These are phyloP conservation scores for Pulveroboletus ravenelii DNA, from an alignment of 768 basidiomycete genomes.

Conservation along the genomic window DNA sequence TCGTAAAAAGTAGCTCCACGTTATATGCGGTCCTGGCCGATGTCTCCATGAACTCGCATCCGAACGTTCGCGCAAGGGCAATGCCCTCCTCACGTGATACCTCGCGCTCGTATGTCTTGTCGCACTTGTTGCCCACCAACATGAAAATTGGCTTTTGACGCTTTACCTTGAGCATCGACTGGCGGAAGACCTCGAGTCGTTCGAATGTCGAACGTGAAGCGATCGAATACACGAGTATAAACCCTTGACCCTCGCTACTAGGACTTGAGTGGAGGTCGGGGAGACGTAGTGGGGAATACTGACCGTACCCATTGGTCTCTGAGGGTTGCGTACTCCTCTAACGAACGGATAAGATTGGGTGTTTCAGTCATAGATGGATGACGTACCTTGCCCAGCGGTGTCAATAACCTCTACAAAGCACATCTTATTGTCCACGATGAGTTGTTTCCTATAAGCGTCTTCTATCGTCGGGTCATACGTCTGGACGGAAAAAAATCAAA, in stretches of 20 bases:
- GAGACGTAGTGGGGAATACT: conserved; percentile 28
- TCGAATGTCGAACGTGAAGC: conserved; percentile 91
- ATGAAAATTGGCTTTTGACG: conserved; percentile 82
- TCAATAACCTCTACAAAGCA: conserved; percentile 97
- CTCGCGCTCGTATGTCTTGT: conserved; percentile 87
- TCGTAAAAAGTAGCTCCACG: conserved; percentile 86
- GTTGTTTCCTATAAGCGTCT: conserved; percentile 93
- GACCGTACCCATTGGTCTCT: conserved; percentile 98
- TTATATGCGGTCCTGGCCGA: conserved; percentile 94
- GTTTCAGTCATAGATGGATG: not conserved
- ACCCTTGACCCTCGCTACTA: conserved; percentile 93
- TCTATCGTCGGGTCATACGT: conserved; percentile 99
- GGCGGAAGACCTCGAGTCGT: conserved; percentile 83
- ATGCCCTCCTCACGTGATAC: conserved; percentile 88
- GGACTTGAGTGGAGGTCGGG: conserved; percentile 7
- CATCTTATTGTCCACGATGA: conserved; percentile 91
- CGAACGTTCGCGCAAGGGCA: conserved; percentile 74
- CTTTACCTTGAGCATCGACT: conserved; percentile 87
- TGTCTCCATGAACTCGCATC: conserved; percentile 94
- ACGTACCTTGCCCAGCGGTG: conserved; percentile 92
- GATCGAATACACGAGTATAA: conserved; percentile 95
- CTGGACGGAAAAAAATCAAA: conserved; percentile 35
- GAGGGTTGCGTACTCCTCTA: conserved; percentile 96
- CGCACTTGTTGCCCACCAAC: conserved; percentile 95
- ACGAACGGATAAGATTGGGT: conserved; percentile 16